A percentile compares a stretch with the other conserved stretches of the same genome.
Evolutionary conservation across 345 rosid species (phyloP).

Genomic region (Pelargonium nanum): DNA sequence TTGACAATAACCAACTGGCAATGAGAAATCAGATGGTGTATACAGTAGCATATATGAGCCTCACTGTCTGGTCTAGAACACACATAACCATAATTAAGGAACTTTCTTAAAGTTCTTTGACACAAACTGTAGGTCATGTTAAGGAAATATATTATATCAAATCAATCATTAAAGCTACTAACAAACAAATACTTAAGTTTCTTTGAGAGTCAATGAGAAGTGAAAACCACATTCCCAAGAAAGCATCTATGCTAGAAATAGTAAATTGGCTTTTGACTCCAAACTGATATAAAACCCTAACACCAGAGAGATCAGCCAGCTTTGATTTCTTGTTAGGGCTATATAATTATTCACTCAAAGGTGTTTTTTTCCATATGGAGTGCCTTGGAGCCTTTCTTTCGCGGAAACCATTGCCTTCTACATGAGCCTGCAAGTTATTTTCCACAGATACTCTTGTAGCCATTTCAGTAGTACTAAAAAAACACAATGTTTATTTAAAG

Average conservation of each 20-base stretch:
- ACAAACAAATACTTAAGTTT: not conserved
- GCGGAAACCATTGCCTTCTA: conserved; percentile 48
- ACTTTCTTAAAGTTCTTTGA: too few relatives aligned
- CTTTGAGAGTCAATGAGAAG: not conserved
- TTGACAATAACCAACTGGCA: too few relatives aligned
- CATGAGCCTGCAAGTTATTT: conserved; percentile 42
- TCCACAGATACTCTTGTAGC: conserved; percentile 23
- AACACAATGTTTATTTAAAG: not conserved
- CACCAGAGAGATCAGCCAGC: not conserved
- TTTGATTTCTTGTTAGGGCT: not conserved
- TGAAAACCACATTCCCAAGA: not conserved
- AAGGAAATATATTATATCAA: not conserved
- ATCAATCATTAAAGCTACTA: not conserved
- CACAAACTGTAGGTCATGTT: too few relatives aligned
- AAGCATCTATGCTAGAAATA: not conserved
- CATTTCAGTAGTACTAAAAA: conserved; percentile 8
- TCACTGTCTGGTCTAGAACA: too few relatives aligned
- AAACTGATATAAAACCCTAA: not conserved
- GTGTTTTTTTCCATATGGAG: conserved; percentile 53
- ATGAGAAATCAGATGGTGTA: too few relatives aligned
- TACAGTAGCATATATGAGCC: too few relatives aligned
- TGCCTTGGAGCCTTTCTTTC: conserved; percentile 68
- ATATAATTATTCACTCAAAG: conserved; percentile 26
- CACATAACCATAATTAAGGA: too few relatives aligned
- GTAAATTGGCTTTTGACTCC: not conserved